Evolutionary conservation across 1,139 yeast species (phyloP).

Genomic region (Blastobotrys arbuscula): DNA sequence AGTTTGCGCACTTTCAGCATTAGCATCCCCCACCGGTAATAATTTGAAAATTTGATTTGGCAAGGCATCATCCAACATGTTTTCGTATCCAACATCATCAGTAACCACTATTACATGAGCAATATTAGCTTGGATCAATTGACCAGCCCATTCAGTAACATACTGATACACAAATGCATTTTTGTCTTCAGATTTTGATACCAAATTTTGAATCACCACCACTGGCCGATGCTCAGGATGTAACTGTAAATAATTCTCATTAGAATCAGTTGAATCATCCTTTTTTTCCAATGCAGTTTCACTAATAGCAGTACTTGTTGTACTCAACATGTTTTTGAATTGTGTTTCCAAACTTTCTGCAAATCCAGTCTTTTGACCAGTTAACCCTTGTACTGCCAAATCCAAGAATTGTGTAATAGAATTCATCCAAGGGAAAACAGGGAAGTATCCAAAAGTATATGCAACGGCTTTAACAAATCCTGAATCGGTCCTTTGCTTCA

Average conservation of each 20-base stretch:
- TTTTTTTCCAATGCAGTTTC: conserved; percentile 52
- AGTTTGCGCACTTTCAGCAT: conserved; percentile 59
- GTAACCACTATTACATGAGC: conserved; percentile 90
- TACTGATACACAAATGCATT: conserved; percentile 64
- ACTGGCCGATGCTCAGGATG: conserved; percentile 88
- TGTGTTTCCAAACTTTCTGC: conserved; percentile 83
- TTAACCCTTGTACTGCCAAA: conserved; percentile 79
- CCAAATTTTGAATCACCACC: conserved; percentile 71
- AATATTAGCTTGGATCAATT: conserved; percentile 63
- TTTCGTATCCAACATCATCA: conserved; percentile 75
- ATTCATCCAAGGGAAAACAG: conserved; percentile 90
- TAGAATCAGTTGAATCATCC: conserved; percentile 36
- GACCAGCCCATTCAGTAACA: conserved; percentile 85
- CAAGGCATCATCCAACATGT: conserved; percentile 54
- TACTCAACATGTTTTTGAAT: conserved; percentile 70
- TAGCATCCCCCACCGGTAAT: conserved; percentile 75
- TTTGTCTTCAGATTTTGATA: conserved; percentile 51
- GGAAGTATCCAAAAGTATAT: conserved; percentile 78
- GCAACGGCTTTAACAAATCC: conserved; percentile 65
- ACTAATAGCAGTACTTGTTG: conserved; percentile 68
- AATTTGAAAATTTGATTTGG: conserved; percentile 86
- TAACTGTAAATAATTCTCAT: conserved; percentile 76
- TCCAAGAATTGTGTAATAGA: conserved; percentile 74
- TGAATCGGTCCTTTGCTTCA: conserved; percentile 61
- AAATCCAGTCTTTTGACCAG: conserved; percentile 92